Percentiles rank a stretch among this genome's conserved stretches.
Evolutionary conservation across 495 filamentous ascomycete genomes (phyloP).

Genomic region (Penicillium waksmanii): DNA sequence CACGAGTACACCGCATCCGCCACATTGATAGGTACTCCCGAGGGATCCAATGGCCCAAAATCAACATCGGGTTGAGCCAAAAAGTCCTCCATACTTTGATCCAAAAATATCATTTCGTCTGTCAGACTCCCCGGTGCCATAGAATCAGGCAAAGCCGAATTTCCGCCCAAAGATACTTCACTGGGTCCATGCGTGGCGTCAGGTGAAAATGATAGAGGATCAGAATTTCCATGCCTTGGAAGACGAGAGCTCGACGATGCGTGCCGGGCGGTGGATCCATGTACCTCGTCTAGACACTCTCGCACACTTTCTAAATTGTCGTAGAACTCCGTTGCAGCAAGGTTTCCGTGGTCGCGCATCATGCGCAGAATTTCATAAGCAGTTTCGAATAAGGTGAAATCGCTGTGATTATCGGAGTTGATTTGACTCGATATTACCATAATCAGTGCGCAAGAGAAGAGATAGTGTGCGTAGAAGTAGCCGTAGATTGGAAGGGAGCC

Average conservation of each 20-base stretch:
- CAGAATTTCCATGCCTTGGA: not conserved
- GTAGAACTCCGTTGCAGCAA: constrained; percentile 38
- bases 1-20: constrained; percentile 27
- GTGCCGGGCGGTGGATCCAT: not conserved
- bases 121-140: constrained; percentile 8
- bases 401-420: constrained; percentile 19
- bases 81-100: constrained; percentile 38
- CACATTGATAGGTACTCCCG: constrained; percentile 19
- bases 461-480: constrained; percentile 41
- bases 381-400: constrained; percentile 32
- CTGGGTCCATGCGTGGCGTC: not conserved
- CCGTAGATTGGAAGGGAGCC: constrained; percentile 37
- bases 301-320: constrained; percentile 32
- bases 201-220: not conserved
- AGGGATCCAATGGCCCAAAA: constrained; percentile 24
- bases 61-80: constrained; percentile 26
- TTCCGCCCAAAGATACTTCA: not conserved
- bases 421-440: constrained; percentile 39
- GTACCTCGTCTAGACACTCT: constrained; percentile 15
- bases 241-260: not conserved
- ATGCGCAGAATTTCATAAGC: constrained; percentile 32
- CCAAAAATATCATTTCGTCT: constrained; percentile 35
- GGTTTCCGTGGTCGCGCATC: constrained; percentile 36
- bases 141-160: constrained; percentile 10
- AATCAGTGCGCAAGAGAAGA: constrained; percentile 35